Evolutionary conservation across 2,329 filamentous ascomycete genomes (phyloP).

Genomic region (Lecanicillium sp.): DNA sequence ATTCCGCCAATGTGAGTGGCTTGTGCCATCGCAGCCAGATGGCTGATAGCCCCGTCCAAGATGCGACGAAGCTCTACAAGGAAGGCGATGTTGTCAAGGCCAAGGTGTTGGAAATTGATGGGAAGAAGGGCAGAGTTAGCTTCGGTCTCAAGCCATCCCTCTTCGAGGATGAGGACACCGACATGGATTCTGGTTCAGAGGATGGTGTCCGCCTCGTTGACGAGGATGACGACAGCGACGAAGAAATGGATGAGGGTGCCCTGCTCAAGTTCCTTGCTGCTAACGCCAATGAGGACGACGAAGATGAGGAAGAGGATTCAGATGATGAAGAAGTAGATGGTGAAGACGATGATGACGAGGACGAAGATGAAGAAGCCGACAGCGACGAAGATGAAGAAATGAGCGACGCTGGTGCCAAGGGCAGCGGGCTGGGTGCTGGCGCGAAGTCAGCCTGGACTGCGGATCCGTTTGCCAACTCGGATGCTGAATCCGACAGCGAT

Average conservation of each 20-base stretch:
- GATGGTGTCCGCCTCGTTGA: constrained; percentile 34
- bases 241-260: constrained; percentile 39
- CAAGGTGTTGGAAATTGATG: constrained; percentile 71
- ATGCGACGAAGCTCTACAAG: constrained; percentile 83
- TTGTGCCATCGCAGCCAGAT: constrained; percentile 90
- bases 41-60: constrained; percentile 72
- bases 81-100: constrained; percentile 93
- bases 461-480: constrained; percentile 55
- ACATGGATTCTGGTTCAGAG: constrained; percentile 40
- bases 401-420: constrained; percentile 19
- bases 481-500: constrained; percentile 36
- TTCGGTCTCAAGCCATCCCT: constrained; percentile 92
- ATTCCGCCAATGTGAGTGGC: constrained; percentile 81
- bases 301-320: constrained; percentile 26
- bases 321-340: constrained; percentile 20
- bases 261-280: constrained; percentile 38
- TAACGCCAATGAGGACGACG: constrained; percentile 32
- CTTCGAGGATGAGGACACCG: constrained; percentile 59
- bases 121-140: constrained; percentile 68
- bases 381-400: constrained; percentile 18
- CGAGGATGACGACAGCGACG: constrained; percentile 37
- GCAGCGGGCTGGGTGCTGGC: constrained; percentile 56
- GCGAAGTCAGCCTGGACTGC: constrained; percentile 90
- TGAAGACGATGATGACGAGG: constrained; percentile 20
- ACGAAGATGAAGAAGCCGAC: constrained; percentile 28